Percentiles rank a stretch among this genome's conserved stretches.
phyloP scores from a whole-genome alignment of 2,329 filamentous ascomycete species.

The Bipolaris gigantea region DNA sequence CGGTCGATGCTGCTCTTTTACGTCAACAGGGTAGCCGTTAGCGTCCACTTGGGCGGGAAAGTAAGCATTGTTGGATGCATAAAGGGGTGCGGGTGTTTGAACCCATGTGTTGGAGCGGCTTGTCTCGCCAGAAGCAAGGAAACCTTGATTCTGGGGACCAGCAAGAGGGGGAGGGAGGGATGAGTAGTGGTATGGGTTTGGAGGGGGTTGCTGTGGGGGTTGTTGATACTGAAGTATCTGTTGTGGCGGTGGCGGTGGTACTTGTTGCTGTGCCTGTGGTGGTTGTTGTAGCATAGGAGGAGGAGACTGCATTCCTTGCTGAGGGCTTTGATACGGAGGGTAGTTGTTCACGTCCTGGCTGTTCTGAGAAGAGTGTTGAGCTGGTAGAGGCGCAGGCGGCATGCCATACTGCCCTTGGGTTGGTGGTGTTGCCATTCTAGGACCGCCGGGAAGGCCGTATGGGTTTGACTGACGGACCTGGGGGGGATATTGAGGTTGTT shows the following conservation, averaged over 20 bases:
- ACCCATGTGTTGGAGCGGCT: conserved; percentile 37
- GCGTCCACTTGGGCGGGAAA: conserved; percentile 25
- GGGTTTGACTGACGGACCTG: conserved; percentile 8
- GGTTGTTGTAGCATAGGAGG: conserved; percentile 8
- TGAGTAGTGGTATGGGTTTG: conserved; percentile 11
- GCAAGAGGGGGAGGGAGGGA: conserved; percentile 2
- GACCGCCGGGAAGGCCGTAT: conserved; percentile 16
- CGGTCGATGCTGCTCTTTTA: conserved; percentile 25
- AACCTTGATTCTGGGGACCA: conserved; percentile 14
- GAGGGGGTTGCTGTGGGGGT: conserved; percentile 4
- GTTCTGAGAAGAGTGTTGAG: conserved; percentile 9
- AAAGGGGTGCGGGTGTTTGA: conserved; percentile 28
- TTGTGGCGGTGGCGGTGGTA: not conserved
- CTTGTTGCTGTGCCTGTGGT: conserved; percentile 6
- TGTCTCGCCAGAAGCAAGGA: conserved; percentile 24
- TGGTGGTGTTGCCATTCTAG: conserved; percentile 19
- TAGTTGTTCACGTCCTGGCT: conserved; percentile 13
- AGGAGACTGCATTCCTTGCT: conserved; percentile 2
- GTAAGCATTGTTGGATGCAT: conserved; percentile 24
- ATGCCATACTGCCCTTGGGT: conserved; percentile 19
- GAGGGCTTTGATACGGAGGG: conserved; percentile 9
- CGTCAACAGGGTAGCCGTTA: conserved; percentile 33
- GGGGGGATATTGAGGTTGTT: conserved; percentile 17
- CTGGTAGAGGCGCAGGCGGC: conserved; percentile 10
- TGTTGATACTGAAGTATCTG: not conserved